Evolutionary conservation across 2,329 filamentous ascomycete genomes (phyloP).

Genomic region (Lomentospora prolificans): DNA sequence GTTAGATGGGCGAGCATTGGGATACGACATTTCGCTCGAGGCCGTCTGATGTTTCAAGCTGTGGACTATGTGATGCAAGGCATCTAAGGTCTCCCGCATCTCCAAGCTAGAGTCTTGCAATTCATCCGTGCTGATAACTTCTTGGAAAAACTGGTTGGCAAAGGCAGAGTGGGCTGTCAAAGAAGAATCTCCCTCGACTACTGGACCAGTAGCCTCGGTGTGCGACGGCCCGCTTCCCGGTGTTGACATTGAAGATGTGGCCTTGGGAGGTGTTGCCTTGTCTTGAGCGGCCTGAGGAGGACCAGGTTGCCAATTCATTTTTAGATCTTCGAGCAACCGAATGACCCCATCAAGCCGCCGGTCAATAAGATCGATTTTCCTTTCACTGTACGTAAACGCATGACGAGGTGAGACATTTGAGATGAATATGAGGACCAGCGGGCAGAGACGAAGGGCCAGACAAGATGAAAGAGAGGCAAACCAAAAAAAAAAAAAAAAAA

Average conservation of each 20-base stretch:
- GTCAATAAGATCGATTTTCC: slow-evolving; percentile 28
- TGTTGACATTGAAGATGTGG: slow-evolving; percentile 3
- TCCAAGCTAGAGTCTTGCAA: slow-evolving; percentile 19
- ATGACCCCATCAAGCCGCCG: slow-evolving; percentile 24
- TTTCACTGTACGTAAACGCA: slow-evolving; percentile 25
- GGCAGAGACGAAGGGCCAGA: not conserved
- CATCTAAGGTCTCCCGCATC: slow-evolving; percentile 24
- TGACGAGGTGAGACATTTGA: too few relatives aligned
- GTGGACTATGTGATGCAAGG: slow-evolving; percentile 21
- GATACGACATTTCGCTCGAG: slow-evolving; percentile 17
- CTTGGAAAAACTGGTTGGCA: slow-evolving; percentile 32
- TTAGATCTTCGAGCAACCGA: slow-evolving; percentile 23
- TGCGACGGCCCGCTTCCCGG: slow-evolving; percentile 13
- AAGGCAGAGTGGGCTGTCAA: slow-evolving; percentile 35
- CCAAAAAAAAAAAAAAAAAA: not conserved
- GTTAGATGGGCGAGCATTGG: slow-evolving; percentile 11
- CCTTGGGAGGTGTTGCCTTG: not conserved
- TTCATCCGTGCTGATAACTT: slow-evolving; percentile 22
- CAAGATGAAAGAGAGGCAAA: not conserved
- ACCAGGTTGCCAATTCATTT: slow-evolving; percentile 15
- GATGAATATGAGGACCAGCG: not conserved
- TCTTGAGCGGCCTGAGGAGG: not conserved
- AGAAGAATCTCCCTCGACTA: slow-evolving; percentile 34
- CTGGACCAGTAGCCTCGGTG: slow-evolving; percentile 17
- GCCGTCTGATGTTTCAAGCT: slow-evolving; percentile 18